These are phyloP conservation scores for Yarrowia sp. DNA, from an alignment of 805 yeast genomes.

Conservation along the genomic window DNA sequence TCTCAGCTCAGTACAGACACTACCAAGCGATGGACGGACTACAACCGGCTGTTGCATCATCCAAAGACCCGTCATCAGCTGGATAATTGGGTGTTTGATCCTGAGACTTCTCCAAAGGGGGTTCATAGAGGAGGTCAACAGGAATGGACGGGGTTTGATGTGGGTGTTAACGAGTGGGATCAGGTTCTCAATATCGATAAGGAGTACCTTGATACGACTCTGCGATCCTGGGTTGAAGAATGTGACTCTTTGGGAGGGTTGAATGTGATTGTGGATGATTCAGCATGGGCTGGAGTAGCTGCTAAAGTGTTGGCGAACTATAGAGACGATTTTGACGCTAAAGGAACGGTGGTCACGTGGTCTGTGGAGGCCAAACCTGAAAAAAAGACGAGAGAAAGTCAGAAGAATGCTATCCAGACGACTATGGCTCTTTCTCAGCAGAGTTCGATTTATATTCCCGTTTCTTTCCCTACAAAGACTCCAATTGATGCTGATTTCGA, in stretches of 20 bases:
- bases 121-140: conserved; percentile 36
- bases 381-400: conserved; percentile 30
- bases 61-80: conserved; percentile 59
- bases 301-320: conserved; percentile 51
- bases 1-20: conserved; percentile 41
- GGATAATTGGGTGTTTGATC: conserved; percentile 58
- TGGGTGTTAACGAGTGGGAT: conserved; percentile 63
- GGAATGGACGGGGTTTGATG: conserved; percentile 38
- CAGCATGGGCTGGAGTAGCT: conserved; percentile 83
- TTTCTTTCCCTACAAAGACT: conserved; percentile 39
- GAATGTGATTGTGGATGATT: conserved; percentile 68
- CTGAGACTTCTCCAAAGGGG: conserved; percentile 39
- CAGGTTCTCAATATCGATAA: conserved; percentile 38
- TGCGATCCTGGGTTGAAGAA: conserved; percentile 65
- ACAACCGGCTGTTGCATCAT: conserved; percentile 61
- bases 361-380: conserved; percentile 40
- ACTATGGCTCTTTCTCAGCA: conserved; percentile 47
- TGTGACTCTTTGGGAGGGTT: conserved; percentile 75
- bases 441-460: conserved; percentile 58
- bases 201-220: conserved; percentile 56
- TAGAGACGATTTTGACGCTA: conserved; percentile 67
- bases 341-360: conserved; percentile 49
- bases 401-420: conserved; percentile 47
- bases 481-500: conserved; percentile 31
- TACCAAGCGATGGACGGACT: conserved; percentile 78